Base-by-base conservation (phyloP, 345 rosid genomes). In the Populus pruinosa region DNA sequence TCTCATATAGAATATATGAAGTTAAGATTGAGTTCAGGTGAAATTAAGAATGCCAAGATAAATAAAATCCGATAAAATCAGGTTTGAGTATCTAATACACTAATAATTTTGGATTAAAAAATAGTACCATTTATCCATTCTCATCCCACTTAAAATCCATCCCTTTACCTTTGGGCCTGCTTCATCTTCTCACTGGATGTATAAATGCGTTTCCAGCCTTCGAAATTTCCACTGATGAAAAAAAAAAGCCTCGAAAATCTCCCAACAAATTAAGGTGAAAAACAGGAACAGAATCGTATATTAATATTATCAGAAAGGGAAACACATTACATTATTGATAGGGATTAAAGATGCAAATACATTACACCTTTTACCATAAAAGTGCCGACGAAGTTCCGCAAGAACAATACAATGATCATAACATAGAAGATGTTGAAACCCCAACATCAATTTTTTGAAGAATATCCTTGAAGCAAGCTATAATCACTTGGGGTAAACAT, bases 401-500 rank as follows among this genome's bases (percentile, higher is more conserved):
- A 23, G 27, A 25, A 10, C 64, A 9, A 1, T 59, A 59, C 14
- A n/a, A 1, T 59, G 64, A 23, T 59, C 14, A 59, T 23, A 59
- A 25, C 64, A 59, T 9, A 23, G 29, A 1, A 10, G n/a, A 23
- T 7, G 23, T 3, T 39, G 3, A n/a, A n/a, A 18, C 16, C 21
- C 29, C 72, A 11, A 29, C 72, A 41, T 69, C 17, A 23, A 43
- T 23, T 69, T 41, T 69, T 39, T 6, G 49, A 41, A 39, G 31
- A 35, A 23, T n/a, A 4, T 21, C 53, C 50, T 14, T 4, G 50
- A 69, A 23, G 14, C 16, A 39, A 12, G 53, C 69, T 33, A 1
- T 6, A 41, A 59, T 75, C 75, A 83, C 39, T 56, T 2, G 17
- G 67, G 47, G 69, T 89, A 90, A 65, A 88, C 74, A 49, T 83